Evolutionary conservation across 805 yeast genomes (phyloP).

Genomic region (Debaryomyces prosopidis): DNA sequence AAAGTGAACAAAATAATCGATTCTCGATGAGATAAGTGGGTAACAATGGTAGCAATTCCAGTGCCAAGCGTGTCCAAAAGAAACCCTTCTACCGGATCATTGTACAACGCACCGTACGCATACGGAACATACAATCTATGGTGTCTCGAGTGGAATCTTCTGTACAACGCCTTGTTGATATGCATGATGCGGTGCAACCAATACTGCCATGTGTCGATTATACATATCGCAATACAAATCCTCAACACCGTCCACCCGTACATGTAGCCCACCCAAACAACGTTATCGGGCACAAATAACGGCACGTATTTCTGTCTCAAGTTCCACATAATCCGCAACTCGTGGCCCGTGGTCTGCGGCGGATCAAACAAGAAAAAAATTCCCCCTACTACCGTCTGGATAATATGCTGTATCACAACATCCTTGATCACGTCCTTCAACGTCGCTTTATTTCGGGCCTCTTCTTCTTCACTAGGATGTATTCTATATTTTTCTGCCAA

Average conservation of each 20-base stretch:
- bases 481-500: slow-evolving; percentile 83
- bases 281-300: slow-evolving; percentile 45
- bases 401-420: slow-evolving; percentile 79
- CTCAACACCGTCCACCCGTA: slow-evolving; percentile 63
- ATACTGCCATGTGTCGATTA: slow-evolving; percentile 96
- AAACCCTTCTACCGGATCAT: slow-evolving; percentile 93
- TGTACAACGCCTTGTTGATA: slow-evolving; percentile 70
- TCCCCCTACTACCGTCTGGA: slow-evolving; percentile 75
- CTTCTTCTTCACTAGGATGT: slow-evolving; percentile 88
- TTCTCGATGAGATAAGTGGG: slow-evolving; percentile 75
- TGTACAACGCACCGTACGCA: slow-evolving; percentile 94
- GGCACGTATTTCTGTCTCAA: slow-evolving; percentile 39
- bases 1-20: slow-evolving; percentile 72
- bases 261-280: slow-evolving; percentile 56
- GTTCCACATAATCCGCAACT: slow-evolving; percentile 47
- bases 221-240: slow-evolving; percentile 60
- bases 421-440: slow-evolving; percentile 71
- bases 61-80: slow-evolving; percentile 90
- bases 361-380: slow-evolving; percentile 58
- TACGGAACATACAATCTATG: slow-evolving; percentile 94
- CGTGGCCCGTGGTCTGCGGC: slow-evolving; percentile 51
- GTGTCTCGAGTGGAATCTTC: slow-evolving; percentile 87
- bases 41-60: slow-evolving; percentile 70
- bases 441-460: slow-evolving; percentile 72
- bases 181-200: slow-evolving; percentile 90